A percentile compares a stretch with the other conserved stretches of the same genome.
Evolutionary conservation across 306 rosid genomes (phyloP).

Genomic region (Geum urbanum): DNA sequence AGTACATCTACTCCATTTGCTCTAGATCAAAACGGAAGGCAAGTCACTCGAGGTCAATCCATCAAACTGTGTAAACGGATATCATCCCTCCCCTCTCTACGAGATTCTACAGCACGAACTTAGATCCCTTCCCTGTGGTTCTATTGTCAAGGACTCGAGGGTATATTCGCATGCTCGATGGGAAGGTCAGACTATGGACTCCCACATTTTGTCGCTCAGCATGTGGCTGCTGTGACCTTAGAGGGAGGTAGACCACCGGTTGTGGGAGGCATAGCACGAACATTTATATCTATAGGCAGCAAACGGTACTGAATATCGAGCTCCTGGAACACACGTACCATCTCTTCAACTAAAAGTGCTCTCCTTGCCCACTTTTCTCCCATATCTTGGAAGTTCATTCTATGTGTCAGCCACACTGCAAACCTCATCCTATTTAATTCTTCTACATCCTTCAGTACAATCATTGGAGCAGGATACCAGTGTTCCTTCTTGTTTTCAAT

Average conservation of each 20-base stretch:
- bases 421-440: slow-evolving; percentile 44
- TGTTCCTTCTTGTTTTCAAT: slow-evolving; percentile 80
- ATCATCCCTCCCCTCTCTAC: slow-evolving; percentile 21
- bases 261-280: slow-evolving; percentile 51
- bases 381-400: slow-evolving; percentile 79
- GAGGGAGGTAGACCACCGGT: slow-evolving; percentile 50
- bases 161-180: neutral
- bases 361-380: slow-evolving; percentile 72
- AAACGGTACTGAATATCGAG: slow-evolving; percentile 74
- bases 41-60: slow-evolving; percentile 9
- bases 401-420: slow-evolving; percentile 70
- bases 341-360: slow-evolving; percentile 64
- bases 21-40: neutral
- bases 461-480: slow-evolving; percentile 65
- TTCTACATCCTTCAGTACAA: slow-evolving; percentile 59
- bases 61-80: slow-evolving; percentile 3
- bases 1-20: neutral
- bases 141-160: neutral
- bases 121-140: neutral
- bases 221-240: slow-evolving; percentile 34
- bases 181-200: neutral
- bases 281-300: slow-evolving; percentile 56
- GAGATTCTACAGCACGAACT: slow-evolving; percentile 13
- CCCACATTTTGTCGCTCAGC: slow-evolving; percentile 26
- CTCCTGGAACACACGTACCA: slow-evolving; percentile 64